Percentiles rank a stretch among this genome's conserved stretches.
Conservation (phyloP, 2,329 filamentous ascomycete species). For the Penicillium fuscoglaucum region DNA sequence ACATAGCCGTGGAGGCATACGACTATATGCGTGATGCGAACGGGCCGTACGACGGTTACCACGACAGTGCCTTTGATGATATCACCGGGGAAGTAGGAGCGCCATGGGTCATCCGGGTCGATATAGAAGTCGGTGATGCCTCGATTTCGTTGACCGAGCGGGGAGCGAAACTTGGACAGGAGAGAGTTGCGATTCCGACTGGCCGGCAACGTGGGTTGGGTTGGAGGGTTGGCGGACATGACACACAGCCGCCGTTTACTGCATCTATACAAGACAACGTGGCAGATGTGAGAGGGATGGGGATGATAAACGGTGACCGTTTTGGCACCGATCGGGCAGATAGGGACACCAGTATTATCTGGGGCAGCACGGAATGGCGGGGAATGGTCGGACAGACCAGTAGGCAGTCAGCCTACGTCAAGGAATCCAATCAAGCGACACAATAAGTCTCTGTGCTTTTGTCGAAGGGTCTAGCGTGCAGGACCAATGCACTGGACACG, state of each 20-base stretch:
- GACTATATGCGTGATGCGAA: constrained; percentile 64
- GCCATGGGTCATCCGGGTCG: constrained; percentile 63
- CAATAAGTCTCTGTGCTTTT: constrained; percentile 11
- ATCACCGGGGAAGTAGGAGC: constrained; percentile 63
- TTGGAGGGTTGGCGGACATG: constrained; percentile 44
- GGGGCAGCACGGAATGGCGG: constrained; percentile 8
- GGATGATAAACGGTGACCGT: constrained; percentile 13
- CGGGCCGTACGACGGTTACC: constrained; percentile 60
- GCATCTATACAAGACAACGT: constrained; percentile 36
- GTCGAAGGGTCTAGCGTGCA: constrained; percentile 9
- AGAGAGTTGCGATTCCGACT: constrained; percentile 45
- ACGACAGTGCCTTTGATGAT: constrained; percentile 61
- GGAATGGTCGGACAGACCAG: constrained; percentile 8
- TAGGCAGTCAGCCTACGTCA: constrained; percentile 11
- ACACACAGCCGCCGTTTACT: constrained; percentile 34
- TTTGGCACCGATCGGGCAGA: constrained; percentile 7
- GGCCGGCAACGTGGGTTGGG: constrained; percentile 37
- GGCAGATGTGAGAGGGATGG: constrained; percentile 10
- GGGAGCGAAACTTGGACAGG: constrained; percentile 57
- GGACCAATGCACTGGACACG: constrained; percentile 9
- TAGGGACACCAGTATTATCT: constrained; percentile 2
- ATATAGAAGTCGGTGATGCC: constrained; percentile 63
- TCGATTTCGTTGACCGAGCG: constrained; percentile 55
- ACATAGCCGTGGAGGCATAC: constrained; percentile 64
- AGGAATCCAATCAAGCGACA: constrained; percentile 12